Conservation (phyloP, 305 asterid species). For the Salvia sclarea region DNA sequence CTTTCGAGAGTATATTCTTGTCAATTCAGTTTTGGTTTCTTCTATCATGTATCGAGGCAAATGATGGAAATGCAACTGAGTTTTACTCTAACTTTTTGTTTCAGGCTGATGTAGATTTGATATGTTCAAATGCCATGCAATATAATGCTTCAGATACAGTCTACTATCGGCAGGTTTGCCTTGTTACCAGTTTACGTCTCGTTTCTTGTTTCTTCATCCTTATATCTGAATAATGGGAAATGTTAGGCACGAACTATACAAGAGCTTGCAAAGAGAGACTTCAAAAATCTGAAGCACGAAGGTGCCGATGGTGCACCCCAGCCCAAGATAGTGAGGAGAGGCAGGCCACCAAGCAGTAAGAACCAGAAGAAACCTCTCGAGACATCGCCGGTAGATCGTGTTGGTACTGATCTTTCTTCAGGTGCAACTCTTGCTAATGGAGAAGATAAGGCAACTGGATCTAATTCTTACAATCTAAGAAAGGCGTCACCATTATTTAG, state of each 20-base stretch:
- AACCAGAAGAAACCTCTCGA: constrained; percentile 63
- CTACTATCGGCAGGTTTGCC: constrained; percentile 83
- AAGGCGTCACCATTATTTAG: constrained; percentile 52
- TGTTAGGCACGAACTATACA: constrained; percentile 83
- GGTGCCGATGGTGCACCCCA: constrained; percentile 90
- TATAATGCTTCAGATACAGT: constrained; percentile 86
- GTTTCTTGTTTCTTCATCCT: constrained; percentile 20
- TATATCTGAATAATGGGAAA: constrained; percentile 30
- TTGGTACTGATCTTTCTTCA: constrained; percentile 59
- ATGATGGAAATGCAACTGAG: constrained; percentile 4
- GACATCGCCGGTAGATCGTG: constrained; percentile 58
- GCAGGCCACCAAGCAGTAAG: constrained; percentile 89
- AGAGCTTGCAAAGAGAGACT: constrained; percentile 87
- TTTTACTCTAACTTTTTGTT: constrained; percentile 27
- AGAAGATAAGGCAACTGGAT: constrained; percentile 63
- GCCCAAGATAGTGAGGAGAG: constrained; percentile 89
- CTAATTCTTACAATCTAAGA: constrained; percentile 69
- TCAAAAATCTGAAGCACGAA: constrained; percentile 77
- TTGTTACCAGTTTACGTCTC: constrained; percentile 15
- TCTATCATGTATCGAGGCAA: constrained; percentile 18
- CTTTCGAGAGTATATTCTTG: constrained; percentile 3
- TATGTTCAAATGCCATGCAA: constrained; percentile 97
- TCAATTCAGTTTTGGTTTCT: not conserved
- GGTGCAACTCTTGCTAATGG: constrained; percentile 71
- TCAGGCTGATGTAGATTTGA: constrained; percentile 87